phyloP scores from a whole-genome alignment of 1,284 basidiomycete species.

The Trichosporon sp. region DNA sequence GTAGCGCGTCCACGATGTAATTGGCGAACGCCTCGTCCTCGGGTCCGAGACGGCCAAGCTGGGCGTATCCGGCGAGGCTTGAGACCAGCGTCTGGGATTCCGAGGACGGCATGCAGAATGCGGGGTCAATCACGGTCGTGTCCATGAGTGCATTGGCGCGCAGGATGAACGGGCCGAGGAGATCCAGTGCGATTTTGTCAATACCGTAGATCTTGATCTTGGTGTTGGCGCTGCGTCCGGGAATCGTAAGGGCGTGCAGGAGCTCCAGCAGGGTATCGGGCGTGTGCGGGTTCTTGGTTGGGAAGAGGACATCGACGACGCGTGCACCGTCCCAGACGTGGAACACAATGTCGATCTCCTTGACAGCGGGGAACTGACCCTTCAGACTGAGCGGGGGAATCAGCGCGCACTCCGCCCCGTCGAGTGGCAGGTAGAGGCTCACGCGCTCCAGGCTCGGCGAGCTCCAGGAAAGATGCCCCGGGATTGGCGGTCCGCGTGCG shows the following conservation, averaged over 20 bases:
- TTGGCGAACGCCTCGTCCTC: not conserved
- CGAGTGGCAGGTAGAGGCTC: not conserved
- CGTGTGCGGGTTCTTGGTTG: not conserved
- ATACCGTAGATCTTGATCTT: not conserved
- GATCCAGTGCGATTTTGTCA: not conserved
- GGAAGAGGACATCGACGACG: constrained; percentile 3
- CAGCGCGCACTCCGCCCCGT: not conserved
- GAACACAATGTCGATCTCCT: not conserved
- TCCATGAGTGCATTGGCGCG: not conserved
- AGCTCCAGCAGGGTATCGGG: not conserved
- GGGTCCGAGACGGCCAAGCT: not conserved
- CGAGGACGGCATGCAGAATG: not conserved
- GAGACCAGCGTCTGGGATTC: not conserved
- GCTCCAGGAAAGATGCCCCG: not conserved
- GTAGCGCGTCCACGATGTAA: not conserved
- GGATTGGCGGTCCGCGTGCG: not conserved
- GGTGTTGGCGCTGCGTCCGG: not conserved
- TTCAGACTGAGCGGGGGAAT: not conserved
- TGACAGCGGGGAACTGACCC: not conserved
- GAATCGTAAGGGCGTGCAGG: not conserved
- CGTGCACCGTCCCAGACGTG: constrained; percentile 3
- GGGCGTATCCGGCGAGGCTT: not conserved
- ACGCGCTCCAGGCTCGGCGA: not conserved
- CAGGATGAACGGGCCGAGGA: not conserved
- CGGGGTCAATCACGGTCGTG: not conserved